Evolutionary conservation across 2,329 filamentous ascomycete species (phyloP).

Genomic region (Neonectria coccinea): DNA sequence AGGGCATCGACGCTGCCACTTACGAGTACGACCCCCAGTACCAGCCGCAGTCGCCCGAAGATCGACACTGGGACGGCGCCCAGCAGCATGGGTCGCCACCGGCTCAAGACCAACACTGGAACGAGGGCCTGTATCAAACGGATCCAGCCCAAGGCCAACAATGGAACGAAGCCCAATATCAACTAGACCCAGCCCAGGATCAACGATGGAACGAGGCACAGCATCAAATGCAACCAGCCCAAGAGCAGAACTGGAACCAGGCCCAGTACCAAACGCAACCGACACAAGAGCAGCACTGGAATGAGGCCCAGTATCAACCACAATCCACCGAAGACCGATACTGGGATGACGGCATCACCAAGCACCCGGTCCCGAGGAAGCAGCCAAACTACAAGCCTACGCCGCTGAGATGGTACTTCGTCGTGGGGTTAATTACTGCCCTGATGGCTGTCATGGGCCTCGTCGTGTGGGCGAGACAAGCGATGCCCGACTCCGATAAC

Average conservation of each 20-base stretch:
- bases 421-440: slow-evolving; percentile 32
- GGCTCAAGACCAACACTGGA: neutral
- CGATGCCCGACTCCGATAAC: slow-evolving; percentile 42
- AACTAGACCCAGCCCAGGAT: neutral
- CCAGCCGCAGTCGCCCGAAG: slow-evolving; percentile 41
- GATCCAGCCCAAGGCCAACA: neutral
- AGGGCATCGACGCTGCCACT: slow-evolving; percentile 28
- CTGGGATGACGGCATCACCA: slow-evolving; percentile 35
- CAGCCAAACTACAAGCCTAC: slow-evolving; percentile 41
- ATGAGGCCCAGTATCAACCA: slow-evolving; percentile 2
- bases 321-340: slow-evolving; percentile 38
- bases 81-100: slow-evolving; percentile 16
- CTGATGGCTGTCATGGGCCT: slow-evolving; percentile 39
- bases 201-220: neutral
- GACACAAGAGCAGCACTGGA: neutral
- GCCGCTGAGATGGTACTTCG: slow-evolving; percentile 44
- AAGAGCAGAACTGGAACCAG: neutral
- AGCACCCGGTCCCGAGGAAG: slow-evolving; percentile 32
- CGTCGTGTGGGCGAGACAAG: slow-evolving; percentile 39
- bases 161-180: neutral
- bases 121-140: neutral
- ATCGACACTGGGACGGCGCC: slow-evolving; percentile 33
- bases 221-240: neutral
- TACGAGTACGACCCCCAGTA: slow-evolving; percentile 37
- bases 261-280: neutral